phyloP scores from a whole-genome alignment of 2,329 filamentous ascomycete genomes.

The Paraconiothyrium sp. region DNA sequence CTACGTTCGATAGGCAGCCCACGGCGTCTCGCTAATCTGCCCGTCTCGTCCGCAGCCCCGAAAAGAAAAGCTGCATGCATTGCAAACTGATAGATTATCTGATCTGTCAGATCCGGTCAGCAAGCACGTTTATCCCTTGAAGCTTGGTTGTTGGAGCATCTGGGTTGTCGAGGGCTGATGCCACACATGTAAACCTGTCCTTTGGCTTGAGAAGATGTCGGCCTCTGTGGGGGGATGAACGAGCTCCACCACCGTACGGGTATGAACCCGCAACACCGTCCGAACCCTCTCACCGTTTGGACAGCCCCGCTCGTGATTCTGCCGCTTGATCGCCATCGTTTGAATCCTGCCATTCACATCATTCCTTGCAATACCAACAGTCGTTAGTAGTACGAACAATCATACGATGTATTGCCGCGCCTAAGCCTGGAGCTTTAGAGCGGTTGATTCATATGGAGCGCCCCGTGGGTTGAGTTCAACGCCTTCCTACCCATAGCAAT shows the following conservation, averaged over 20 bases:
- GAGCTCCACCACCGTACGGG: conserved; percentile 7
- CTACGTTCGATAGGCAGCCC: conserved; percentile 5
- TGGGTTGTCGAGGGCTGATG: neutral
- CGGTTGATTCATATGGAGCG: neutral
- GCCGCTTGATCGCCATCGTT: conserved; percentile 1
- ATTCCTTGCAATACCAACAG: conserved; percentile 5
- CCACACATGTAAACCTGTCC: neutral
- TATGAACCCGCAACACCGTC: conserved; percentile 2
- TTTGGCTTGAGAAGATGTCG: neutral
- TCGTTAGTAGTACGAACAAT: neutral
- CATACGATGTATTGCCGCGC: neutral
- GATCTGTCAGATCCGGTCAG: conserved; percentile 10
- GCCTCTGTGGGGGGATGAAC: neutral
- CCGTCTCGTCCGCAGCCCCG: neutral
- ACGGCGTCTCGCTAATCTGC: conserved; percentile 11
- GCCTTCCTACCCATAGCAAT: conserved; percentile 9
- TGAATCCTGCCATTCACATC: conserved; percentile 1
- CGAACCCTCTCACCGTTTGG: neutral
- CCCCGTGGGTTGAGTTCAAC: conserved; percentile 11
- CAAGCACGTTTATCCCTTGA: neutral
- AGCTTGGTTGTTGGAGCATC: neutral
- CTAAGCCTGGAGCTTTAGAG: neutral
- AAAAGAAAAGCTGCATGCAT: neutral
- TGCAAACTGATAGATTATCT: conserved; percentile 1
- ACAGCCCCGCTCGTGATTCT: neutral